Evolutionary conservation across 257 asterid genomes (phyloP).

Genomic region (Gardenia jasminoides): DNA sequence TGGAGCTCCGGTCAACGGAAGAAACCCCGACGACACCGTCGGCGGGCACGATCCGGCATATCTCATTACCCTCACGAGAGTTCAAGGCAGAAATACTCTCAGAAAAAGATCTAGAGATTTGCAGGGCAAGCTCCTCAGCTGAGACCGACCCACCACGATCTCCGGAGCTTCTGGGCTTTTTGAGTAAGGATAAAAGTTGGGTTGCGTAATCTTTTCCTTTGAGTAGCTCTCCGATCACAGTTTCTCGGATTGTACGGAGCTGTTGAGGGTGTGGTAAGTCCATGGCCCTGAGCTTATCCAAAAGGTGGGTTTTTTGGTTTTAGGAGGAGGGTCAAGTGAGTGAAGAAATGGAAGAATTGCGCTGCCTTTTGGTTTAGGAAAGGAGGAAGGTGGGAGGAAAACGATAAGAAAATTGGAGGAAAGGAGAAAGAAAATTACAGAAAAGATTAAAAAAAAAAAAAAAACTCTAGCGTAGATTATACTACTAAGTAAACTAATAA

Average conservation of each 20-base stretch:
- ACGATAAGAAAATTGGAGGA: constrained; percentile 29
- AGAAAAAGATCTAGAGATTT: constrained; percentile 46
- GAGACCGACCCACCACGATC: constrained; percentile 25
- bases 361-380: neutral
- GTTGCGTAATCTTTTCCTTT: constrained; percentile 42
- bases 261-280: neutral
- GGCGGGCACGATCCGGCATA: constrained; percentile 36
- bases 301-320: neutral
- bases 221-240: constrained; percentile 28
- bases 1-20: constrained; percentile 27
- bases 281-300: neutral
- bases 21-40: constrained; percentile 24
- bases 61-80: constrained; percentile 12
- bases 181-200: constrained; percentile 43
- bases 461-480: neutral
- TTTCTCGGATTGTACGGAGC: constrained; percentile 5
- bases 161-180: constrained; percentile 1
- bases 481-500: neutral
- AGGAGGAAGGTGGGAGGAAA: constrained; percentile 36
- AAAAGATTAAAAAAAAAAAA: neutral
- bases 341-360: neutral
- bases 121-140: constrained; percentile 26
- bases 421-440: constrained; percentile 22
- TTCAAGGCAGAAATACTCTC: constrained; percentile 32
- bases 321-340: neutral